Conservation (phyloP, 2,329 filamentous ascomycete species). For the Parascedosporium putredinis region DNA sequence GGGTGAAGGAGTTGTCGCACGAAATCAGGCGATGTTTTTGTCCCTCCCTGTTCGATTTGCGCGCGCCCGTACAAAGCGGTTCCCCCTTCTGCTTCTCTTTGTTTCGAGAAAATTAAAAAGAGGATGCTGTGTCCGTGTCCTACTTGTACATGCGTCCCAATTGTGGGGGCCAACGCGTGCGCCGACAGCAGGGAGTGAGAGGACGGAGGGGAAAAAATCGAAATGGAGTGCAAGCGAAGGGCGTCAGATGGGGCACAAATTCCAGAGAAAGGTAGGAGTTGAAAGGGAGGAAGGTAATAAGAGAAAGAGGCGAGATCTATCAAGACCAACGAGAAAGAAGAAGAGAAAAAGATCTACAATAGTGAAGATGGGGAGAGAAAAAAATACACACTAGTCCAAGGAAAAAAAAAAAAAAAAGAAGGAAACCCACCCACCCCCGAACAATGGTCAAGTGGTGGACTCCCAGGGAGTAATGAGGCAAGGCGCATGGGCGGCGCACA, state of each 20-base stretch:
- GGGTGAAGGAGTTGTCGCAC: no score
- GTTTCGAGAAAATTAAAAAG: background rate
- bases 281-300: background rate
- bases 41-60: background rate
- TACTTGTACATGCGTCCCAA: background rate
- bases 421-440: no score
- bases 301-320: slow-evolving; percentile 10
- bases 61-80: no score
- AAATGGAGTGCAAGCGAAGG: background rate
- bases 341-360: slow-evolving; percentile 8
- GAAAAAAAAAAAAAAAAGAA: background rate
- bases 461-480: background rate
- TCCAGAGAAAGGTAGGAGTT: background rate
- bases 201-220: background rate
- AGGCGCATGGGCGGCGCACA: slow-evolving; percentile 1
- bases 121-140: background rate
- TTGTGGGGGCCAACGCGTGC: background rate
- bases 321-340: background rate
- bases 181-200: background rate
- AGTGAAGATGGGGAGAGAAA: slow-evolving; percentile 6
- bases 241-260: background rate
- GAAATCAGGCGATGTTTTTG: no score
- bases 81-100: background rate
- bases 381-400: background rate
- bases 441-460: background rate